phyloP scores from a whole-genome alignment of 177 flowering plant genomes.

The Vitis hybrid region DNA sequence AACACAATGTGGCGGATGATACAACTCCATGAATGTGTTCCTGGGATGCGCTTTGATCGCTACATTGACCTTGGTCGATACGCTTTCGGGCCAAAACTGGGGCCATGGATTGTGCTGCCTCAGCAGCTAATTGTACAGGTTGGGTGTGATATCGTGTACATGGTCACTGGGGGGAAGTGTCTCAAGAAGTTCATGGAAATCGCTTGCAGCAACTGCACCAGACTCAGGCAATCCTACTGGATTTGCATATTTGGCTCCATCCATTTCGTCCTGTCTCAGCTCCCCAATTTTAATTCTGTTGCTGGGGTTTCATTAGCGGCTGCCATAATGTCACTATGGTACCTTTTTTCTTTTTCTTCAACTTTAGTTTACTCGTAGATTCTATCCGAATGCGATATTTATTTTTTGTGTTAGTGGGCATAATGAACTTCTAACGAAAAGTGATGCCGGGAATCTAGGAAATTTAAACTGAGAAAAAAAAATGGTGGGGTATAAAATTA shows the following conservation, averaged over 20 bases:
- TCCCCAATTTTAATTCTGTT: constrained; percentile 83
- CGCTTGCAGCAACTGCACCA: constrained; percentile 57
- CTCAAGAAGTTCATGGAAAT: constrained; percentile 79
- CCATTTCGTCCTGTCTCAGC: constrained; percentile 86
- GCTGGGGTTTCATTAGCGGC: constrained; percentile 84
- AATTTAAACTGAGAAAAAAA: too few species aligned
- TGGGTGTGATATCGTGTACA: constrained; percentile 84
- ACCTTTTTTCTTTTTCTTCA: neutral
- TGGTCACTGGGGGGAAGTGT: constrained; percentile 93
- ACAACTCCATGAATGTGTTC: constrained; percentile 80
- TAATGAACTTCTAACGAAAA: too few species aligned
- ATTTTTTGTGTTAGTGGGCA: too few species aligned
- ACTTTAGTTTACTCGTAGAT: neutral
- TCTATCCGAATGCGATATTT: too few species aligned
- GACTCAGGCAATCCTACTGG: constrained; percentile 71
- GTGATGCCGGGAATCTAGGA: too few species aligned
- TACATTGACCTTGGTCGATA: constrained; percentile 70
- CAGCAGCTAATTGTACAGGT: constrained; percentile 89
- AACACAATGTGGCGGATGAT: constrained; percentile 91
- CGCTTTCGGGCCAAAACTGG: constrained; percentile 77
- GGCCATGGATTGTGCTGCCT: constrained; percentile 86
- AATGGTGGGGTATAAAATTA: too few species aligned
- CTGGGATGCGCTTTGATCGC: constrained; percentile 83
- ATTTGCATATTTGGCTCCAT: constrained; percentile 74
- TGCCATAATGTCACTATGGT: constrained; percentile 89